A percentile compares a stretch with the other conserved stretches of the same genome.
phyloP scores from a whole-genome alignment of 2,329 filamentous ascomycete species.

The Colletotrichum aenigma region DNA sequence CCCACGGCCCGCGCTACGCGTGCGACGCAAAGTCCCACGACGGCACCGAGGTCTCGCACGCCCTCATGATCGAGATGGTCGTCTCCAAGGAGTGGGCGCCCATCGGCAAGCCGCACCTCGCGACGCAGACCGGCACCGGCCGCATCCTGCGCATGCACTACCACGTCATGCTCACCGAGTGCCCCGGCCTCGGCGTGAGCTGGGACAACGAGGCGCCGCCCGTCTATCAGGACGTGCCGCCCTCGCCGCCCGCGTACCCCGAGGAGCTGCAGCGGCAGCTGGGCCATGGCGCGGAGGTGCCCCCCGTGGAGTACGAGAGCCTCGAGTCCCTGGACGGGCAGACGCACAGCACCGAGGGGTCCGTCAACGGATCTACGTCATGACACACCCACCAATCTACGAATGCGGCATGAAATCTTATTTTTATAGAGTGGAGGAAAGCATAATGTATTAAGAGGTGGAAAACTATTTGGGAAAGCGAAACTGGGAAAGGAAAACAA shows the following conservation, averaged over 20 bases:
- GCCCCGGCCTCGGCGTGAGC: slow-evolving; percentile 84
- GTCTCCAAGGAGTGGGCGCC: slow-evolving; percentile 89
- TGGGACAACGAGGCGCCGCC: slow-evolving; percentile 98
- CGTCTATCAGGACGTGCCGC: slow-evolving; percentile 91
- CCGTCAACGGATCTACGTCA: background rate
- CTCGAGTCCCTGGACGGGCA: slow-evolving; percentile 39
- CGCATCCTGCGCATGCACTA: slow-evolving; percentile 94
- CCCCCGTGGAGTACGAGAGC: slow-evolving; percentile 42
- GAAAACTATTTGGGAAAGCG: background rate
- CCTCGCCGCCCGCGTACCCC: slow-evolving; percentile 77
- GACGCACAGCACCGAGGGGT: slow-evolving; percentile 13
- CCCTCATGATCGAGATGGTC: slow-evolving; percentile 89
- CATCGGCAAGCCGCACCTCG: slow-evolving; percentile 68
- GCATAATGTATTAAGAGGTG: background rate
- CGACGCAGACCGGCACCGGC: slow-evolving; percentile 87
- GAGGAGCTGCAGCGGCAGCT: slow-evolving; percentile 16
- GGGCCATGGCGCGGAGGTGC: slow-evolving; percentile 19
- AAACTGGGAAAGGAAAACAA: background rate
- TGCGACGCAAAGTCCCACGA: slow-evolving; percentile 79
- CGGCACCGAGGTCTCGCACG: slow-evolving; percentile 81
- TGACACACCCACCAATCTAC: background rate
- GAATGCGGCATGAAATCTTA: background rate
- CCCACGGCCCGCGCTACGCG: slow-evolving; percentile 63
- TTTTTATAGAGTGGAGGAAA: background rate
- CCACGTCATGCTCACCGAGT: slow-evolving; percentile 79